Evolutionary conservation across 805 yeast species (phyloP).

Genomic region (Ogataea paraovalis): DNA sequence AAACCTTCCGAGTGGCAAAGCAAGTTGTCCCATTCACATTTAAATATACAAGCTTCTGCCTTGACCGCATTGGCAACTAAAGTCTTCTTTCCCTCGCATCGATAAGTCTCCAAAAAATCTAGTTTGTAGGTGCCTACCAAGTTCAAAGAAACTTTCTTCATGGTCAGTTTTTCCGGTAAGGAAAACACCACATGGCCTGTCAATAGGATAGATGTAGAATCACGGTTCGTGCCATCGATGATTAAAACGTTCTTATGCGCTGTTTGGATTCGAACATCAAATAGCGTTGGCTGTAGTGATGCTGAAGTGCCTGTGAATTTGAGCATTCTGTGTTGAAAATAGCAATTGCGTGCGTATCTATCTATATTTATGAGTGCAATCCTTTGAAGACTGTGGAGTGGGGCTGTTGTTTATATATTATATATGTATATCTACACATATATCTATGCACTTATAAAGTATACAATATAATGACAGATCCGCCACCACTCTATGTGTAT

Average conservation of each 20-base stretch:
- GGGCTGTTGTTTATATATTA: too few species aligned
- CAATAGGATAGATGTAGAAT: slow-evolving; percentile 39
- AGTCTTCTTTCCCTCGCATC: slow-evolving; percentile 25
- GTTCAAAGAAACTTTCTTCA: slow-evolving; percentile 35
- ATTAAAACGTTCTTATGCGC: slow-evolving; percentile 39
- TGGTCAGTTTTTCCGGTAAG: slow-evolving; percentile 39
- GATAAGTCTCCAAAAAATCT: slow-evolving; percentile 36
- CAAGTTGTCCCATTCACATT: slow-evolving; percentile 47
- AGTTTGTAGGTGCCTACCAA: slow-evolving; percentile 41
- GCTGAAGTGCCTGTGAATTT: slow-evolving; percentile 37
- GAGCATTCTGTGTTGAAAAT: slow-evolving; percentile 8
- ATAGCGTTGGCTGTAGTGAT: slow-evolving; percentile 11
- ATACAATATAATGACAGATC: too few species aligned
- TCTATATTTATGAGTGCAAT: too few species aligned
- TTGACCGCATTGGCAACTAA: slow-evolving; percentile 31
- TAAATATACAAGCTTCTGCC: slow-evolving; percentile 38
- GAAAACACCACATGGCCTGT: slow-evolving; percentile 47
- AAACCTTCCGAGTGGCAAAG: slow-evolving; percentile 37
- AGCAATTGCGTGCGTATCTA: too few species aligned
- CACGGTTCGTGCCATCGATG: slow-evolving; percentile 42
- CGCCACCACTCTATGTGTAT: too few species aligned
- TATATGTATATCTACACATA: too few species aligned
- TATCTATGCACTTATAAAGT: too few species aligned
- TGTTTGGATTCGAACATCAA: slow-evolving; percentile 32
- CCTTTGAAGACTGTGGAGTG: too few species aligned